phyloP scores from a whole-genome alignment of 129 eudicot genomes.

The Artemisia annua region DNA sequence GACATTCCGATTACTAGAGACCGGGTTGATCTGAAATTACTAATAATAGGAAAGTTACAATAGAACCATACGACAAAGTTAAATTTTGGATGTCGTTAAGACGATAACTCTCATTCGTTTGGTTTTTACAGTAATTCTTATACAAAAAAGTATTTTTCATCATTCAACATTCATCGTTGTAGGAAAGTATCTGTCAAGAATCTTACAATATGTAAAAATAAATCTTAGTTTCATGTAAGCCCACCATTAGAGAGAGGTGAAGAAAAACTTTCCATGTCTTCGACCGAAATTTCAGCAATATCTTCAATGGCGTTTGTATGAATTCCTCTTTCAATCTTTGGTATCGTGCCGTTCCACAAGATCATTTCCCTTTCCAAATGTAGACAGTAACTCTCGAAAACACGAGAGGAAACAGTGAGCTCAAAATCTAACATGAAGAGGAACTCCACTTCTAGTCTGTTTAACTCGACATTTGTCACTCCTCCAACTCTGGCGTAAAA shows the following conservation, averaged over 20 bases:
- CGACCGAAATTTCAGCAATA: slow-evolving; percentile 50
- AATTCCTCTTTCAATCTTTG: slow-evolving; percentile 36
- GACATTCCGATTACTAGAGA: too few species aligned
- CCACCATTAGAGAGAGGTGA: slow-evolving; percentile 40
- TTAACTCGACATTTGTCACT: slow-evolving; percentile 61
- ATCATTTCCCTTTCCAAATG: slow-evolving; percentile 68
- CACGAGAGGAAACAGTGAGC: slow-evolving; percentile 55
- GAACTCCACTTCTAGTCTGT: slow-evolving; percentile 66
- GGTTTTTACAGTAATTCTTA: neutral
- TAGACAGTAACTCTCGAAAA: slow-evolving; percentile 70
- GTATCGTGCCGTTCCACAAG: slow-evolving; percentile 28
- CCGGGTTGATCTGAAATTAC: too few species aligned
- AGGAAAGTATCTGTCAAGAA: neutral
- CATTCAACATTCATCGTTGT: neutral
- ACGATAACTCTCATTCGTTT: too few species aligned
- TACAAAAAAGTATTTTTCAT: neutral
- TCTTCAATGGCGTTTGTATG: slow-evolving; percentile 49
- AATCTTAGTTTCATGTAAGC: slow-evolving; percentile 22
- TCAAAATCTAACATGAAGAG: slow-evolving; percentile 78
- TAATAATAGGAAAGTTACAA: too few species aligned
- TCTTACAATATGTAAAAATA: slow-evolving; percentile 1
- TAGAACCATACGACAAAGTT: too few species aligned
- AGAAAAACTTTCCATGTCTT: slow-evolving; percentile 52
- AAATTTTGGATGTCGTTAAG: too few species aligned
- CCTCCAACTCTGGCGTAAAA: slow-evolving; percentile 91